These are phyloP conservation scores for Ophiostoma ulmi DNA, from an alignment of 2,329 filamentous ascomycete genomes.

Conservation along the genomic window DNA sequence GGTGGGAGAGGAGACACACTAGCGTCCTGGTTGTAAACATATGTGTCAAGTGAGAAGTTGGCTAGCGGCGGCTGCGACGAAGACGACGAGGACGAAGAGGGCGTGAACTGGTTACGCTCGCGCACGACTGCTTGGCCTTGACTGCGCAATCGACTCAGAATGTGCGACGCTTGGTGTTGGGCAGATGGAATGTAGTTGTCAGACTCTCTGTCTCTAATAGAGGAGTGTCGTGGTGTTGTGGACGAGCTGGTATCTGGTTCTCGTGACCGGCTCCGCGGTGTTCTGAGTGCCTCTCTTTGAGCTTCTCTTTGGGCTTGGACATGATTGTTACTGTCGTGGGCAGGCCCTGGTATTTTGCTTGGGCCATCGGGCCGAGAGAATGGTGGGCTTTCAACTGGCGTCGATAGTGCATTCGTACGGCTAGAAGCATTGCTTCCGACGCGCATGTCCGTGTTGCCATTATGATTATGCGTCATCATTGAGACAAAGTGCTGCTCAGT, in stretches of 20 bases:
- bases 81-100: neutral
- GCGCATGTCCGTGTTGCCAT: neutral
- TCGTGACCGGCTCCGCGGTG: slow-evolving; percentile 4
- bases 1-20: slow-evolving; percentile 26
- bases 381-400: neutral
- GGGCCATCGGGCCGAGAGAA: neutral
- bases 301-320: neutral
- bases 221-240: neutral
- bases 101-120: neutral
- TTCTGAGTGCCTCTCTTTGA: neutral
- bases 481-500: neutral
- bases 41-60: slow-evolving; percentile 28
- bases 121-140: neutral
- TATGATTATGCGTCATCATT: neutral
- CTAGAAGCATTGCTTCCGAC: neutral
- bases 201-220: neutral
- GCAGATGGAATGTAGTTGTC: neutral
- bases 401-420: neutral
- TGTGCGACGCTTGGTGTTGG: neutral
- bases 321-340: neutral
- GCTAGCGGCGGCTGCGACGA: neutral
- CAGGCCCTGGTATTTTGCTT: neutral
- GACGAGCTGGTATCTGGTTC: neutral
- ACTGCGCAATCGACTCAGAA: neutral
- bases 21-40: slow-evolving; percentile 31